phyloP scores from a whole-genome alignment of 345 rosid species.

The Nasturtium officinale region DNA sequence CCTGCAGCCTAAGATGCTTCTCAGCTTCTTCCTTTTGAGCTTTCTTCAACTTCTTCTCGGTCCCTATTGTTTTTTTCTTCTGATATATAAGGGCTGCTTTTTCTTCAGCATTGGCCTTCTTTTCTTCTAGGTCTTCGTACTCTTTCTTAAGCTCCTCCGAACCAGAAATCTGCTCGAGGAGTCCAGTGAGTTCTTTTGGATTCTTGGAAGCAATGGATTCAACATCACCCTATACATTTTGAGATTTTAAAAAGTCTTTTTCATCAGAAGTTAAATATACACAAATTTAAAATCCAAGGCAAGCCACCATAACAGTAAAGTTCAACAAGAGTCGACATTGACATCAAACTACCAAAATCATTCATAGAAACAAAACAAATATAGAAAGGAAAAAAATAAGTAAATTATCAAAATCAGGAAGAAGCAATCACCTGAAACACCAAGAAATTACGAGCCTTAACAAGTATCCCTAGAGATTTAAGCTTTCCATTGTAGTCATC shows the following conservation, averaged over 20 bases:
- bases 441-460: slow-evolving; percentile 93
- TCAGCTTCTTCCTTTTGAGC: slow-evolving; percentile 99
- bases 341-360: slow-evolving; percentile 1
- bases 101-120: slow-evolving; percentile 84
- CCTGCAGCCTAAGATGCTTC: slow-evolving; percentile 83
- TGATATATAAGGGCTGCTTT: slow-evolving; percentile 79
- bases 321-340: neutral
- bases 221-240: slow-evolving; percentile 81
- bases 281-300: neutral
- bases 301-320: neutral
- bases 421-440: slow-evolving; percentile 79
- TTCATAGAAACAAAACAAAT: neutral
- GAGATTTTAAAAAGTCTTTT: neutral
- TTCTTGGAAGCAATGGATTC: slow-evolving; percentile 98
- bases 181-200: slow-evolving; percentile 87
- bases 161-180: slow-evolving; percentile 94
- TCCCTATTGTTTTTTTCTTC: slow-evolving; percentile 74
- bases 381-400: neutral
- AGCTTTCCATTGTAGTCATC: slow-evolving; percentile 82
- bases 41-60: slow-evolving; percentile 96
- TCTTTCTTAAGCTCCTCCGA: slow-evolving; percentile 94
- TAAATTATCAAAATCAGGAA: neutral
- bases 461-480: slow-evolving; percentile 84
- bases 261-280: slow-evolving; percentile 1
- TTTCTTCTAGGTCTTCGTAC: slow-evolving; percentile 75